These are phyloP conservation scores for Ambrosiella xylebori DNA, from an alignment of 2,329 filamentous ascomycete species.

Conservation along the genomic window DNA sequence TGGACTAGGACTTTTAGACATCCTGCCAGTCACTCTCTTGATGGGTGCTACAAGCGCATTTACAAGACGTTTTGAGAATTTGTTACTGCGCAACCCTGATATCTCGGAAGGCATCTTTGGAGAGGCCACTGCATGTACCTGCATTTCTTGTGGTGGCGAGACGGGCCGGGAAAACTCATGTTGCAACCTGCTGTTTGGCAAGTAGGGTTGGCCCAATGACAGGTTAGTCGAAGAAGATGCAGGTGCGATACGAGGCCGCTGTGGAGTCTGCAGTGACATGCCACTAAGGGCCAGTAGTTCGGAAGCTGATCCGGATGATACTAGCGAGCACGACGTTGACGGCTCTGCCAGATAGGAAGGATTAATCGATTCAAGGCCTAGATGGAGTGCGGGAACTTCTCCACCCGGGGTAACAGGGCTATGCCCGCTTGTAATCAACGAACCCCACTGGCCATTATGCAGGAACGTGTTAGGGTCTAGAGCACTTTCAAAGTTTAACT, in stretches of 20 bases:
- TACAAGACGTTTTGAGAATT: conserved; percentile 4
- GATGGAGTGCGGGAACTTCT: neutral
- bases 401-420: neutral
- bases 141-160: neutral
- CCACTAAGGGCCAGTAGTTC: conserved; percentile 6
- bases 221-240: conserved; percentile 1
- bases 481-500: neutral
- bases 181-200: neutral
- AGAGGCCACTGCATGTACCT: neutral
- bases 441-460: neutral
- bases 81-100: neutral
- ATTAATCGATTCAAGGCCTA: neutral
- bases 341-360: neutral
- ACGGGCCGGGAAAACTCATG: neutral
- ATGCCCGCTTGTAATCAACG: neutral
- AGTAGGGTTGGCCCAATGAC: neutral
- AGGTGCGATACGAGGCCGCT: conserved; percentile 2
- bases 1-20: neutral
- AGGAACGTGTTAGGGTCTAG: neutral
- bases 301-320: conserved; percentile 3
- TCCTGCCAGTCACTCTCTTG: neutral
- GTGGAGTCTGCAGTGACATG: conserved; percentile 9
- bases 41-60: conserved; percentile 7
- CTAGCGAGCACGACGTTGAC: neutral
- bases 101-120: neutral